These are phyloP conservation scores for Mucor velutinosus DNA, from an alignment of 371 early-diverging fungal genomes.

Conservation along the genomic window DNA sequence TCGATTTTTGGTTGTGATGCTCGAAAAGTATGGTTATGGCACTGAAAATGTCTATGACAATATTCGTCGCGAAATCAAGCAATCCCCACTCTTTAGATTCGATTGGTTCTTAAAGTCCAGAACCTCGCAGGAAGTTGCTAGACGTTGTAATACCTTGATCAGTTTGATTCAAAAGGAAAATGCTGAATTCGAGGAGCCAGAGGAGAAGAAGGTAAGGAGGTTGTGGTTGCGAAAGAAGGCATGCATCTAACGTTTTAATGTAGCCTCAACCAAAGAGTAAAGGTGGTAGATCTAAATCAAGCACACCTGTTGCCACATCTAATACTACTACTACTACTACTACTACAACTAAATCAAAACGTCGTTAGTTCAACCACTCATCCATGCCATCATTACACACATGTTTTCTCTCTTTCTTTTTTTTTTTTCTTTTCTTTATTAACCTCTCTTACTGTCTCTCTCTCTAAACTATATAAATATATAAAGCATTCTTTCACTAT, in stretches of 20 bases:
- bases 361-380: constrained; percentile 21
- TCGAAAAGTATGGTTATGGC: constrained; percentile 89
- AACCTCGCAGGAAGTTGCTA: constrained; percentile 77
- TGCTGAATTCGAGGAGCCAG: constrained; percentile 48
- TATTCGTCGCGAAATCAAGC: constrained; percentile 85
- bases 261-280: constrained; percentile 22
- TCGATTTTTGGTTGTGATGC: constrained; percentile 88
- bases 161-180: constrained; percentile 68
- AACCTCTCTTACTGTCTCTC: neutral
- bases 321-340: neutral
- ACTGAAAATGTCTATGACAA: constrained; percentile 91
- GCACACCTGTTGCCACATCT: constrained; percentile 20
- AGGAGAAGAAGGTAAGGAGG: constrained; percentile 42
- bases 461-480: neutral
- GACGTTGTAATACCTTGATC: constrained; percentile 82
- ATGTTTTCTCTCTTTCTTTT: neutral
- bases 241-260: neutral
- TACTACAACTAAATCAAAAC: constrained; percentile 23
- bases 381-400: neutral
- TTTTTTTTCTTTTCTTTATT: neutral
- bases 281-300: constrained; percentile 24
- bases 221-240: neutral
- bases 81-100: constrained; percentile 87
- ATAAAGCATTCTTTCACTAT: neutral
- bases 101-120: constrained; percentile 98